Evolutionary conservation across 2,329 filamentous ascomycete species (phyloP).

Genomic region (Colletotrichum higginsianum): DNA sequence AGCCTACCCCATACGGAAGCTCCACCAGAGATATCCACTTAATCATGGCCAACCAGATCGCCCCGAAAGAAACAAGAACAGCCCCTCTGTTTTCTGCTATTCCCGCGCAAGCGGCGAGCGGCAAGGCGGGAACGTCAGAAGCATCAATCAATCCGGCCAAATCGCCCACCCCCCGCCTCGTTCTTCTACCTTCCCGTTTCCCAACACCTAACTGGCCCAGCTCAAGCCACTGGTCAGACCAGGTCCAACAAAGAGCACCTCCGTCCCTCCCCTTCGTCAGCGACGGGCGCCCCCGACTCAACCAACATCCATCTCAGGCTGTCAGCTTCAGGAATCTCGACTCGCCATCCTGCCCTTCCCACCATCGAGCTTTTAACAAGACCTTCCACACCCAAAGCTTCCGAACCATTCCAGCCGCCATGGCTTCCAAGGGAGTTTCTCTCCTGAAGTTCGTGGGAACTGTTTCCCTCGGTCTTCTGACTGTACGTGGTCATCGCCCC

Average conservation of each 20-base stretch:
- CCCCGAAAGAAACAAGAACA: slow-evolving; percentile 32
- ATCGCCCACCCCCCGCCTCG: slow-evolving; percentile 13
- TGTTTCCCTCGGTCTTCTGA: slow-evolving; percentile 88
- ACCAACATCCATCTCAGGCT: slow-evolving; percentile 12
- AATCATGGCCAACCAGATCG: slow-evolving; percentile 27
- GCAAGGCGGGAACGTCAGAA: slow-evolving; percentile 40
- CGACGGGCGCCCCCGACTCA: slow-evolving; percentile 13
- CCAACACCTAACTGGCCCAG: slow-evolving; percentile 28
- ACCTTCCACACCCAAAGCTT: not conserved
- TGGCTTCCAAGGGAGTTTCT: slow-evolving; percentile 80
- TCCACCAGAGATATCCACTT: slow-evolving; percentile 29
- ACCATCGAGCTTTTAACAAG: slow-evolving; percentile 3
- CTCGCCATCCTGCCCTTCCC: slow-evolving; percentile 22
- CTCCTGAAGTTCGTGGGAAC: slow-evolving; percentile 94
- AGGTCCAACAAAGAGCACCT: slow-evolving; percentile 31
- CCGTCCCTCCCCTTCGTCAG: slow-evolving; percentile 28
- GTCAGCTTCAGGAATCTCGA: slow-evolving; percentile 28
- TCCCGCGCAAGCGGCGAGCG: slow-evolving; percentile 39
- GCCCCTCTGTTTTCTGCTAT: slow-evolving; percentile 34
- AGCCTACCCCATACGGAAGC: slow-evolving; percentile 15
- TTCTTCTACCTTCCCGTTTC: slow-evolving; percentile 13
- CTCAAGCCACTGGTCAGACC: slow-evolving; percentile 24
- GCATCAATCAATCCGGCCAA: slow-evolving; percentile 37
- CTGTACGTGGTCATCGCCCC: slow-evolving; percentile 69
- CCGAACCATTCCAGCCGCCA: slow-evolving; percentile 52